Percentiles rank a stretch among this genome's conserved stretches.
Conservation (phyloP, 2,329 filamentous ascomycete species). For the Claviceps arundinis region DNA sequence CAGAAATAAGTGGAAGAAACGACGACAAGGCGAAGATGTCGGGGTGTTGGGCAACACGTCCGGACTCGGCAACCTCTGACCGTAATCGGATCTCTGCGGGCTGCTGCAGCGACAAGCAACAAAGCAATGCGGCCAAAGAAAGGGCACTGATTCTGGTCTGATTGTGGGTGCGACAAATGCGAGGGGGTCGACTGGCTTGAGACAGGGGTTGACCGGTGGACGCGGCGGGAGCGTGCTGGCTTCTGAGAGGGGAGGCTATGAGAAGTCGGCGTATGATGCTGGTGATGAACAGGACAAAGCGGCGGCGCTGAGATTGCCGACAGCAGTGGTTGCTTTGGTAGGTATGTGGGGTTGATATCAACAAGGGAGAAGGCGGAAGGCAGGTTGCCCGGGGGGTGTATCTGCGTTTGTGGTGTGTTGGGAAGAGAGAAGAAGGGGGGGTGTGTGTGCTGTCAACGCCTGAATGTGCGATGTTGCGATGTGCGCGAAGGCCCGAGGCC, state of each 20-base stretch:
- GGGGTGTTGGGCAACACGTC: neutral
- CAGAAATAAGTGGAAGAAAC: neutral
- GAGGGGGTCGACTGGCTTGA: slow-evolving; percentile 8
- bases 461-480: neutral
- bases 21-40: neutral
- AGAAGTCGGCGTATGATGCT: neutral
- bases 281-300: neutral
- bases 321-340: neutral
- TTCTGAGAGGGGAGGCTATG: neutral
- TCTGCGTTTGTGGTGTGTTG: neutral
- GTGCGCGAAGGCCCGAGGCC: neutral
- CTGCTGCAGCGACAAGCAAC: slow-evolving; percentile 1
- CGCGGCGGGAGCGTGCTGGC: neutral
- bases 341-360: neutral
- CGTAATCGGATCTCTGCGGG: neutral
- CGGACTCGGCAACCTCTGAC: neutral
- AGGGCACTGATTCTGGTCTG: neutral
- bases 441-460: slow-evolving; percentile 15
- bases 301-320: neutral
- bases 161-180: slow-evolving; percentile 8
- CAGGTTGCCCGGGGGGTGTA: neutral
- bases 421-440: neutral
- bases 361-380: neutral
- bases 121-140: neutral
- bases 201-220: slow-evolving; percentile 3